Evolutionary conservation across 352 stramenopile species (phyloP).

Genomic region (Globisporangium emineosum): DNA sequence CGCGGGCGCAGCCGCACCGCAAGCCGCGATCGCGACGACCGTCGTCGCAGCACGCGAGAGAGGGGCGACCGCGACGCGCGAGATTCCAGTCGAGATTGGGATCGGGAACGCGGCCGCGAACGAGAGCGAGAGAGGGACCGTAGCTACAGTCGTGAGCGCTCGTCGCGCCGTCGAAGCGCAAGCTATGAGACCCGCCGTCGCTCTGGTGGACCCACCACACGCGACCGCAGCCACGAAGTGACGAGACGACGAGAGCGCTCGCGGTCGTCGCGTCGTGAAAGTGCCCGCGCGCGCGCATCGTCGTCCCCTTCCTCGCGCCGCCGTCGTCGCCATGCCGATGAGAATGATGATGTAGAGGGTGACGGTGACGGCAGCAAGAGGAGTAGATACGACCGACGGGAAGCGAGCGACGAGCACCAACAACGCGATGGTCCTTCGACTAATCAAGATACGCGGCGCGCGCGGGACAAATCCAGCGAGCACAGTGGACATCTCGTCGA

Average conservation of each 20-base stretch:
- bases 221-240: constrained; percentile 8
- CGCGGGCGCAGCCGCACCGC: constrained; percentile 9
- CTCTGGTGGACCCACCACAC: background rate
- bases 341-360: background rate
- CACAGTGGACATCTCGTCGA: background rate
- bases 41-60: constrained; percentile 3
- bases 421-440: background rate
- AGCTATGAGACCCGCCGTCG: constrained; percentile 7
- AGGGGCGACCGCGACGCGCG: background rate
- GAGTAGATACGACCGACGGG: background rate
- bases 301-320: background rate
- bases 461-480: background rate
- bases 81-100: constrained; percentile 21
- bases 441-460: background rate
- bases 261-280: constrained; percentile 3
- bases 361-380: background rate
- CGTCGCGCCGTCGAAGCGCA: constrained; percentile 2
- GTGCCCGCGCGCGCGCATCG: background rate
- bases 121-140: constrained; percentile 10
- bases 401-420: background rate
- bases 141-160: constrained; percentile 18
- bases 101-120: constrained; percentile 21
- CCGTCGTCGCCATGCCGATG: background rate
- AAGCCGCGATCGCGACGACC: constrained; percentile 5
- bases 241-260: constrained; percentile 5